A percentile compares a stretch with the other conserved stretches of the same genome.
Evolutionary conservation across 1,139 yeast genomes (phyloP).

Genomic region (Maudiozyma humilis): DNA sequence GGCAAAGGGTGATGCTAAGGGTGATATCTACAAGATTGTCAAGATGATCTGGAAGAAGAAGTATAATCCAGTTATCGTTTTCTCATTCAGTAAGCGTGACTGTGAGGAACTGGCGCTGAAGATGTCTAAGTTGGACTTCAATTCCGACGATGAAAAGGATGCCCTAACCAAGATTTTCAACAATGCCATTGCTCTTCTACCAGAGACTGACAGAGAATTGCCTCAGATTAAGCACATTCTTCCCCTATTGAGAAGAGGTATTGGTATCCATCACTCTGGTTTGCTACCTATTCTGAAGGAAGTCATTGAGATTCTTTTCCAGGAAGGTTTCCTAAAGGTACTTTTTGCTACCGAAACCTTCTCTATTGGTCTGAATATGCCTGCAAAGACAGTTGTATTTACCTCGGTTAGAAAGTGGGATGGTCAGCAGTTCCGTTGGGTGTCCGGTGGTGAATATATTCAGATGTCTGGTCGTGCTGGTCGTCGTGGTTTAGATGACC

Average conservation of each 20-base stretch:
- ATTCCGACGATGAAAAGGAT: slow-evolving; percentile 84
- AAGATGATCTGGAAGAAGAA: slow-evolving; percentile 95
- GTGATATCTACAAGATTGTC: slow-evolving; percentile 93
- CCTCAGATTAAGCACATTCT: slow-evolving; percentile 90
- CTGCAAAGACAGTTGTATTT: slow-evolving; percentile 96
- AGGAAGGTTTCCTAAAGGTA: slow-evolving; percentile 90
- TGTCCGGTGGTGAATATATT: slow-evolving; percentile 97
- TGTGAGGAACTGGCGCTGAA: slow-evolving; percentile 90
- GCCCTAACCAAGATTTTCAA: slow-evolving; percentile 80
- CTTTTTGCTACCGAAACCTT: slow-evolving; percentile 96
- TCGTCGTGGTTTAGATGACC: slow-evolving; percentile 97
- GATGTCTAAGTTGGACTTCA: slow-evolving; percentile 91
- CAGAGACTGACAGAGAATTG: slow-evolving; percentile 82
- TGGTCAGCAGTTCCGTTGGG: slow-evolving; percentile 96
- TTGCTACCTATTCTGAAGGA: slow-evolving; percentile 90
- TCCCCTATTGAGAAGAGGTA: slow-evolving; percentile 85
- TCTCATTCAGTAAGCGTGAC: slow-evolving; percentile 92
- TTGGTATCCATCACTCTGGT: slow-evolving; percentile 98
- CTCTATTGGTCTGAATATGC: slow-evolving; percentile 96
- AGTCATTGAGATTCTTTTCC: slow-evolving; percentile 92
- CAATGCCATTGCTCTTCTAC: slow-evolving; percentile 78
- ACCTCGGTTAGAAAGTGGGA: slow-evolving; percentile 98
- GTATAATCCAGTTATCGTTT: slow-evolving; percentile 95
- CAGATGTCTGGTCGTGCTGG: slow-evolving; percentile 99
- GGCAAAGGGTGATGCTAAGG: slow-evolving; percentile 60